A percentile compares a stretch with the other conserved stretches of the same genome.
phyloP scores from a whole-genome alignment of 306 rosid genomes.

The Pyrus betulifolia region DNA sequence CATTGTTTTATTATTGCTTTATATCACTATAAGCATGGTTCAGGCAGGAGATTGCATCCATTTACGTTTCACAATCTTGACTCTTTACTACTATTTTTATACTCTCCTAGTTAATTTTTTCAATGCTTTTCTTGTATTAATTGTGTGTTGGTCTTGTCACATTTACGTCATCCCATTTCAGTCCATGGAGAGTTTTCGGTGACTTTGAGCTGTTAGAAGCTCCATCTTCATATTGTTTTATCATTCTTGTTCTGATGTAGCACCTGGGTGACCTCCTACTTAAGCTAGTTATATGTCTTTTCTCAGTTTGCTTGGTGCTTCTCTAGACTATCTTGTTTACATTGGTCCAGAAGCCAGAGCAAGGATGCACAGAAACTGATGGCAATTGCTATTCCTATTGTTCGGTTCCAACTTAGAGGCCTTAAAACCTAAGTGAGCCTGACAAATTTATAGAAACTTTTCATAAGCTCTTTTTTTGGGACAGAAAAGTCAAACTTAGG shows the following conservation, averaged over 20 bases:
- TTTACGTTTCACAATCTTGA: background rate
- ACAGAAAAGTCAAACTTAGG: background rate
- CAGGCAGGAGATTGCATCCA: background rate
- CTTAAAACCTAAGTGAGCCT: background rate
- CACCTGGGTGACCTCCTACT: background rate
- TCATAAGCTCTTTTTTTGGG: background rate
- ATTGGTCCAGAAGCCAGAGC: no score
- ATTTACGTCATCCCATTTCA: background rate
- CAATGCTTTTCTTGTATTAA: background rate
- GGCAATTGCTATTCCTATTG: background rate
- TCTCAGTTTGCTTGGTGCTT: no score
- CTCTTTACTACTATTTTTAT: background rate
- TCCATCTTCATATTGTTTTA: background rate
- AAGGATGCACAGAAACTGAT: no score
- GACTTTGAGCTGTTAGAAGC: background rate
- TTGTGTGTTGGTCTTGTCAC: background rate
- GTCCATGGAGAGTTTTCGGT: background rate
- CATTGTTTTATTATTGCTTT: conserved; percentile 14
- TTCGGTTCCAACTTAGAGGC: no score
- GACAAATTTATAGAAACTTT: background rate
- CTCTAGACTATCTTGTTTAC: no score
- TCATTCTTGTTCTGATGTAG: background rate
- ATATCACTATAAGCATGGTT: background rate
- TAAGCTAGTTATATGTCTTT: no score
- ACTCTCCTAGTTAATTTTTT: background rate